A percentile compares a stretch with the other conserved stretches of the same genome.
Conservation (phyloP, 2,329 filamentous ascomycete species). For the Monilinia aucupariae region DNA sequence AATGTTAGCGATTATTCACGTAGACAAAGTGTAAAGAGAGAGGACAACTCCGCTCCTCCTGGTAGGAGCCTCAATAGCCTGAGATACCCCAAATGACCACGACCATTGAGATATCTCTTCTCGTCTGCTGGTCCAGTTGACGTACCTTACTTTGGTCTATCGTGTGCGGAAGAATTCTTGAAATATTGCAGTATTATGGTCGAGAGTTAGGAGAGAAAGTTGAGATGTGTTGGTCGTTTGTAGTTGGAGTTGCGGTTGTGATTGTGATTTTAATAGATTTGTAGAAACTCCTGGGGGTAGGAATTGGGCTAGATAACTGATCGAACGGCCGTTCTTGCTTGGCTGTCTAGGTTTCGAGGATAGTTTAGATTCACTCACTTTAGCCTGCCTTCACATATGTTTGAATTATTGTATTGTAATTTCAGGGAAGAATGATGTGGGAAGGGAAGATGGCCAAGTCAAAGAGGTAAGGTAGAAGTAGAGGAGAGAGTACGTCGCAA, state of each 20-base stretch:
- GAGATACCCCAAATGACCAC: not conserved
- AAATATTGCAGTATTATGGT: not conserved
- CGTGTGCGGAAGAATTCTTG: not conserved
- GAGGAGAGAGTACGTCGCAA: not conserved
- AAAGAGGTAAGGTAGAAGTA: not conserved
- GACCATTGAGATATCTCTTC: not conserved
- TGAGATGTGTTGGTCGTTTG: not conserved
- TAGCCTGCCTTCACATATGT: not conserved
- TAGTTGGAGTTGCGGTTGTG: not conserved
- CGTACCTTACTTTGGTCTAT: not conserved
- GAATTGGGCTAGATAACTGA: slow-evolving; percentile 1
- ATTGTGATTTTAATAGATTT: slow-evolving; percentile 1
- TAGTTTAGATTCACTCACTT: not conserved
- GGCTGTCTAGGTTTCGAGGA: slow-evolving; percentile 1
- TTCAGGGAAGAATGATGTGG: not conserved
- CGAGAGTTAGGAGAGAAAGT: not conserved
- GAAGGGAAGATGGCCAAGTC: not conserved
- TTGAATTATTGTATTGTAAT: too few relatives aligned
- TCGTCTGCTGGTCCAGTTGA: not conserved
- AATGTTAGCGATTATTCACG: slow-evolving; percentile 6
- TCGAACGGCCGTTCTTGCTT: not conserved
- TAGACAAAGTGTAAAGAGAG: not conserved
- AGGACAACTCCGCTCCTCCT: not conserved
- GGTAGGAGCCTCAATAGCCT: not conserved
- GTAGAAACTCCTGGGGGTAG: slow-evolving; percentile 14